Evolutionary conservation across 2,329 filamentous ascomycete species (phyloP).

Genomic region (Neopestalotiopsis sp.): DNA sequence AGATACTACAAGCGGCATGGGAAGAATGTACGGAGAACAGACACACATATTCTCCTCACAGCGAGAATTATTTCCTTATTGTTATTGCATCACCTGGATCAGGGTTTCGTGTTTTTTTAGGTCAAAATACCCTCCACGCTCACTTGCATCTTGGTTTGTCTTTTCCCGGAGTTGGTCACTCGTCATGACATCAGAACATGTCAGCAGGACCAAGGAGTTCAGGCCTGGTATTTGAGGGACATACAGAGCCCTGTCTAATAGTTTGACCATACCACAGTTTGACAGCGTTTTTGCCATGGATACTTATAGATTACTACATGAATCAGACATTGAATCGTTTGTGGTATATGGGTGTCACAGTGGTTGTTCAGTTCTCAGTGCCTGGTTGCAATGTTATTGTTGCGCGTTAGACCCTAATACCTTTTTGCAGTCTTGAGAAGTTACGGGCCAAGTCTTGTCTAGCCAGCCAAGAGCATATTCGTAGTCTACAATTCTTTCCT

Average conservation of each 20-base stretch:
- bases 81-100: neutral
- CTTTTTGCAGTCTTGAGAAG: too few relatives aligned
- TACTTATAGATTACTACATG: neutral
- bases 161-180: neutral
- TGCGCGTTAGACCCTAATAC: too few relatives aligned
- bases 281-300: neutral
- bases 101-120: constrained; percentile 1
- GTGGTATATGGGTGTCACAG: neutral
- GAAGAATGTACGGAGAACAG: neutral
- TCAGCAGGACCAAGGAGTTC: neutral
- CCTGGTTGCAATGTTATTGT: too few relatives aligned
- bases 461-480: too few relatives aligned
- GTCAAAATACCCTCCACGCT: constrained; percentile 8
- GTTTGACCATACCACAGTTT: neutral
- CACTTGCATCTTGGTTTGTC: constrained; percentile 12
- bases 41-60: neutral
- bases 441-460: too few relatives aligned
- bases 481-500: too few relatives aligned
- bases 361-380: neutral
- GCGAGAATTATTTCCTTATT: constrained; percentile 4
- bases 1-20: neutral
- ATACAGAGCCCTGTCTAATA: neutral
- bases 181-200: neutral
- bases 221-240: neutral
- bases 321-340: neutral